Evolutionary conservation across 2,329 filamentous ascomycete species (phyloP), one percentile per base, ranked within the genome.

Genomic region (Phialemonium atrogriseum): DNA sequence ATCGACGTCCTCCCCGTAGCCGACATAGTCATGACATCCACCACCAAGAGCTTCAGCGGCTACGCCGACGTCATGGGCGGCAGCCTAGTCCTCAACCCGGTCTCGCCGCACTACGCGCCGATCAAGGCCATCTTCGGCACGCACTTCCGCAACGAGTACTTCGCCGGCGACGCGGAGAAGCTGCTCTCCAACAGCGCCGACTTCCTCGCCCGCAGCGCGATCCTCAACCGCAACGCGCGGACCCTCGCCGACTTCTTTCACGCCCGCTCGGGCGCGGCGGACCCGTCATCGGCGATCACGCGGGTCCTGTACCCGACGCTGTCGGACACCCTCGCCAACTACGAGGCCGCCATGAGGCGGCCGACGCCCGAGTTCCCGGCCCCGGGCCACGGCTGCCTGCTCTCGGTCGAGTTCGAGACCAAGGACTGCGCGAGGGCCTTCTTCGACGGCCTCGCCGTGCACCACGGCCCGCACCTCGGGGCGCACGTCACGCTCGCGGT

Each of bases 21-120:
- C 2, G 70, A 77, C 40, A 47, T 73, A 1, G 38, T 77, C 18
- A 41, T 70, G 11, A 66, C 66, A 0, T 68, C 62, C 15, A 54
- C 76, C 11, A 76, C 70, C n/a, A 77, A 77, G 48, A 60, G 62
- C 2, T 77, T 79, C 44, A 71, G 56, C 37, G 74, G 74, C 11
- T 64, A 64, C 37, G 60, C 69, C 14, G 62, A 78, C 42, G 64
- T 69, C 28, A 65, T 76, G 55, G 70, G 55, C 20, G 72, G 65
- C n/a, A 64, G 61, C 30, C 42, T 60, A 12, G 56, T 66, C 24
- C 54, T 75, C 24, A 70, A 70, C 43, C 68, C 68, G 0, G 43
- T 56, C 4, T 68, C 63, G 0, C 39, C 46, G 3, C 51, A 59
- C 33, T 64, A 71, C 43, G 5, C 37, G 3, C 35, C 46, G 13